These are phyloP conservation scores for Sedum album DNA, from an alignment of 164 flowering plant species.

Conservation along the genomic window DNA sequence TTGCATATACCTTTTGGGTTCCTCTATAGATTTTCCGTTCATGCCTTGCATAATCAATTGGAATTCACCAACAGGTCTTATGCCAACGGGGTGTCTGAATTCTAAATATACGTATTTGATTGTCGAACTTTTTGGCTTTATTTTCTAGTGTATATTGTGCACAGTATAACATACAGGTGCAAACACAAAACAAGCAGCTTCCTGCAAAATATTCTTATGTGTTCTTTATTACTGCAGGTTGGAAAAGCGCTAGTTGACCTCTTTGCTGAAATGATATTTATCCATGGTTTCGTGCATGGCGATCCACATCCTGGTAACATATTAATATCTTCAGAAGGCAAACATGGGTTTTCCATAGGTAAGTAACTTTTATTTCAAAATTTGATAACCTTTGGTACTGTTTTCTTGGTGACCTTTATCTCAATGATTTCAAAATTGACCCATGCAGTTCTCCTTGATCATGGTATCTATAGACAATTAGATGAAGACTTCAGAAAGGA, in stretches of 20 bases:
- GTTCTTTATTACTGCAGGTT: conserved; percentile 36
- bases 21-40: background rate
- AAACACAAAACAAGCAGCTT: background rate
- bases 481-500: conserved; percentile 61
- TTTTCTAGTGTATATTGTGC: background rate
- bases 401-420: background rate
- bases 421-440: conserved; percentile 10
- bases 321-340: conserved; percentile 65
- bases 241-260: conserved; percentile 66
- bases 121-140: background rate
- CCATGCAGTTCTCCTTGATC: conserved; percentile 78
- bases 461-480: conserved; percentile 74
- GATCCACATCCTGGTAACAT: conserved; percentile 98
- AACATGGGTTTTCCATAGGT: conserved; percentile 65
- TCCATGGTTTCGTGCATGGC: conserved; percentile 91
- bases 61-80: background rate
- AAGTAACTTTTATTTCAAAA: conserved; percentile 13
- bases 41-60: background rate
- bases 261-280: conserved; percentile 90
- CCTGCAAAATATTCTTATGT: background rate
- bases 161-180: background rate
- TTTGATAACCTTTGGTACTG: background rate
- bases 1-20: background rate
- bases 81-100: background rate
- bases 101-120: background rate